A percentile compares a stretch with the other conserved stretches of the same genome.
Evolutionary conservation across 2,329 filamentous ascomycete species (phyloP).

Genomic region (Penicillium sp.): DNA sequence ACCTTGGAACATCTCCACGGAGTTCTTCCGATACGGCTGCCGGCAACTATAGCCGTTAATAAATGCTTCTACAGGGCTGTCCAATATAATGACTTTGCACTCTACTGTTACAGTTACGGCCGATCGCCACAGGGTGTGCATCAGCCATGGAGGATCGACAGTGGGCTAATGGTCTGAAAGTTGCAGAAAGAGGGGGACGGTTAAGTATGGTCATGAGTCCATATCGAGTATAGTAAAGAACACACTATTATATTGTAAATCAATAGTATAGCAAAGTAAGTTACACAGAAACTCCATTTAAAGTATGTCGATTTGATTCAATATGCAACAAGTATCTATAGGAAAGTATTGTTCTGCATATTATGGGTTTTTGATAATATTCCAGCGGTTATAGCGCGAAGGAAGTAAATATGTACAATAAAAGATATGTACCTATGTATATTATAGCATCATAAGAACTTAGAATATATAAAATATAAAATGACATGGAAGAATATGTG

Average conservation of each 20-base stretch:
- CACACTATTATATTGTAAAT: not conserved
- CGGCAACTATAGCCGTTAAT: conserved; percentile 2
- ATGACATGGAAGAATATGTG: not conserved
- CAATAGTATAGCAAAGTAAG: not conserved
- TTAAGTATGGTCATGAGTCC: conserved; percentile 4
- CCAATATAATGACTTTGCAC: not conserved
- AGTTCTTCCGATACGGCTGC: conserved; percentile 15
- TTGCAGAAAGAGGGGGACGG: not conserved
- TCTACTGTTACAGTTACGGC: not conserved
- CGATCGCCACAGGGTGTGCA: conserved; percentile 20
- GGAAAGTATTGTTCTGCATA: not conserved
- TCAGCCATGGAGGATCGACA: conserved; percentile 14
- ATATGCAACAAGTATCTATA: not conserved
- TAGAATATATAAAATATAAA: not conserved
- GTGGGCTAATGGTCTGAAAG: not conserved
- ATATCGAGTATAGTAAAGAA: conserved; percentile 2
- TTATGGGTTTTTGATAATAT: conserved; percentile 2
- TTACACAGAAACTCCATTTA: not conserved
- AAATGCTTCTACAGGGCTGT: not conserved
- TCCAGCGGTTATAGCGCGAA: conserved; percentile 14
- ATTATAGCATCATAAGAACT: not conserved
- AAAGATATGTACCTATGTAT: not conserved
- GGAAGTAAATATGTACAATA: not conserved
- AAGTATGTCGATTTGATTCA: not conserved
- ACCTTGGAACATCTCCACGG: conserved; percentile 4